Evolutionary conservation across 2,329 filamentous ascomycete species (phyloP), one percentile per base, ranked within the genome.

Genomic region (Hypocrella siamensis): DNA sequence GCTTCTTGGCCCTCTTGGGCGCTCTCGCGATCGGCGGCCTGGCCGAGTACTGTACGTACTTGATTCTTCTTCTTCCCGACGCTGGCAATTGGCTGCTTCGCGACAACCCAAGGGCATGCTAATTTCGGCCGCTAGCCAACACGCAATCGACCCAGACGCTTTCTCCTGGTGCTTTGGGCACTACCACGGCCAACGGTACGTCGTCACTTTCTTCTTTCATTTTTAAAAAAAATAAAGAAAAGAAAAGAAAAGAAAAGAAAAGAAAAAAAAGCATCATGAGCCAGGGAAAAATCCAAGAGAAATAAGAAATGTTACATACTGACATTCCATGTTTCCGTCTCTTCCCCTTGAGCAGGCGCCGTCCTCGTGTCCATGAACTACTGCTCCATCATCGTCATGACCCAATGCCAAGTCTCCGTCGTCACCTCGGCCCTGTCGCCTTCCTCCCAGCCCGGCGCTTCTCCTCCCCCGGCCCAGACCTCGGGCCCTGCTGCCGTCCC

Each of bases 281-380:
- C n/a, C n/a, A n/a, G n/a, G n/a, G n/a, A n/a, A n/a, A n/a, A n/a
- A n/a, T n/a, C n/a, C n/a, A n/a, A n/a, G n/a, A n/a, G n/a, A n/a
- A n/a, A n/a, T n/a, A n/a, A n/a, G n/a, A n/a, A n/a, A n/a, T n/a
- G n/a, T n/a, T n/a, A n/a, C n/a, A n/a, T n/a, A n/a, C n/a, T n/a
- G n/a, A n/a, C n/a, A n/a, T n/a, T n/a, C n/a, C n/a, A n/a, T n/a
- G n/a, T n/a, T n/a, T n/a, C n/a, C n/a, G n/a, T n/a, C n/a, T n/a
- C n/a, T n/a, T n/a, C n/a, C n/a, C n/a, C 21, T 24, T 5, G 25
- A 6, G 9, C 7, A 57, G 53, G 52, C 3, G 39, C 42, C 16
- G 32, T 51, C 19, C 38, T 57, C 27, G 51, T 52, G 39, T 47
- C 52, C 18, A 46, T 54, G 40, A 56, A 54, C 41, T 39, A 52